Conservation (phyloP, 257 asterid genomes). For the Solanum infundibuliforme region DNA sequence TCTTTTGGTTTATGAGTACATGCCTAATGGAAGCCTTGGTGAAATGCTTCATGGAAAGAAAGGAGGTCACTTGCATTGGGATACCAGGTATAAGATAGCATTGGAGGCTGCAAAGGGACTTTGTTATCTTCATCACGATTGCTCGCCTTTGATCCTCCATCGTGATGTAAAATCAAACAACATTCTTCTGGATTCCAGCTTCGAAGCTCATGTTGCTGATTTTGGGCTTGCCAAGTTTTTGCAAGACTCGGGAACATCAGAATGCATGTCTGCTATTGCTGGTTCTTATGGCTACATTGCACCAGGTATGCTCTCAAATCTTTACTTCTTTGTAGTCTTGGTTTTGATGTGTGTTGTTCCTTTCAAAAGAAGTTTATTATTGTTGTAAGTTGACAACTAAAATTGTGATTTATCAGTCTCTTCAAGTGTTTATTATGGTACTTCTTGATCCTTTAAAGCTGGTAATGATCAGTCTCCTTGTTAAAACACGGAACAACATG, state of each 20-base stretch:
- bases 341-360: background rate
- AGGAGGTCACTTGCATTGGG: conserved; percentile 20
- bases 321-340: background rate
- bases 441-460: background rate
- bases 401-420: background rate
- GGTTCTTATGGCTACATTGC: conserved; percentile 24
- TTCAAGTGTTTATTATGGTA: background rate
- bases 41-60: conserved; percentile 20
- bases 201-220: conserved; percentile 23
- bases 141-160: conserved; percentile 21
- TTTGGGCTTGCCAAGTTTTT: conserved; percentile 47
- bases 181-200: conserved; percentile 15
- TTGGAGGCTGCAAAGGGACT: conserved; percentile 23
- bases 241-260: conserved; percentile 55
- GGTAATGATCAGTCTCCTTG: background rate
- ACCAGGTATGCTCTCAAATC: conserved; percentile 11
- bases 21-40: conserved; percentile 59
- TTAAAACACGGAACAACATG: background rate
- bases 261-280: conserved; percentile 28
- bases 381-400: background rate
- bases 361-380: background rate
- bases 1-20: conserved; percentile 69
- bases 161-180: conserved; percentile 81
- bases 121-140: conserved; percentile 22
- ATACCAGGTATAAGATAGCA: conserved; percentile 16